Evolutionary conservation across 805 yeast genomes (phyloP), one percentile per base, ranked within the genome.

Genomic region (Myxozyma vanderwaltii): DNA sequence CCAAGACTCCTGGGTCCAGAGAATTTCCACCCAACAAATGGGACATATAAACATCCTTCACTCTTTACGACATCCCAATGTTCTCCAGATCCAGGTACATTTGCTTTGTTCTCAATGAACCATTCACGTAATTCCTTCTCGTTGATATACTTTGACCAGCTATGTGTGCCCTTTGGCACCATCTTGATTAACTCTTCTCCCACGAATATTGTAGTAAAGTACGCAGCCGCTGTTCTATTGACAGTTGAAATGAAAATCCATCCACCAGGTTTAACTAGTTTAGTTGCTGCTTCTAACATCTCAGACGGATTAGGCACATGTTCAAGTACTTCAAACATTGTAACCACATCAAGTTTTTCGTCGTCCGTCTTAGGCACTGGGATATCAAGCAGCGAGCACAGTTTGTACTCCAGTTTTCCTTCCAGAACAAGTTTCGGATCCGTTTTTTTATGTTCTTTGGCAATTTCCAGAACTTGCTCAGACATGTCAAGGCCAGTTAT

Each of bases 161-260:
- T 86, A 72, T 94, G 99, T 1, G 99, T 94, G 0, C 98, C 99
- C 13, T 77, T 75, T 0, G 99, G 99, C 1, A 94, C 99, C 45
- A 94, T 84, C 31, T 79, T 72, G 56, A 94, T 73, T 2, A 94
- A 72, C 58, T 88, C 80, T 71, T 94, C 99, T 3, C 90, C 99
- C 80, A 89, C 81, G 61, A 89, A 82, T 29, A 94, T 94, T 0
- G 99, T 94, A 15, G 98, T 90, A 69, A 92, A 83, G 88, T 95
- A 92, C 27, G 96, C 84, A 17, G 90, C 74, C 35, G 83, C 77
- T 63, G 94, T 96, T 64, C 97, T 81, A 74, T 94, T 94, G 58
- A 94, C 94, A 0, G 99, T 94, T 39, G 97, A 90, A 54, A 91
- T 69, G 69, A 94, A 90, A 35, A 92, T 71, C 78, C 88, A 82